Evolutionary conservation across 495 filamentous ascomycete species (phyloP).

Genomic region (Daldinia grandis): DNA sequence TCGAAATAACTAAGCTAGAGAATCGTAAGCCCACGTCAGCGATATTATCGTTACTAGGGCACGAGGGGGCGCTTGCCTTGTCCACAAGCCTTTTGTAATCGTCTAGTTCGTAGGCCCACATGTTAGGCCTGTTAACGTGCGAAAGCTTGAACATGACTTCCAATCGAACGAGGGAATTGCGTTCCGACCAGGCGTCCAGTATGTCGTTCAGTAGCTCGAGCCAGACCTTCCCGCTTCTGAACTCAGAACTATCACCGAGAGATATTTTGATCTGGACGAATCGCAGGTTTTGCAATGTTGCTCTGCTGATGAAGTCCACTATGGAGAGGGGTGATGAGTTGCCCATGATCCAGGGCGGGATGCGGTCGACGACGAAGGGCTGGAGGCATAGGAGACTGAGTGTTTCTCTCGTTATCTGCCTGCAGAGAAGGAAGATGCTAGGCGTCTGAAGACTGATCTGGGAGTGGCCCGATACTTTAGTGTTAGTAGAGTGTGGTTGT

Average conservation of each 20-base stretch:
- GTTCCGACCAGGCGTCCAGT: slow-evolving; percentile 36
- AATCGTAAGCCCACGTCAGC: slow-evolving; percentile 2
- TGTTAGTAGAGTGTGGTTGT: slow-evolving; percentile 14
- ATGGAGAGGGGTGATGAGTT: slow-evolving; percentile 38
- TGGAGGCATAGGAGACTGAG: slow-evolving; percentile 37
- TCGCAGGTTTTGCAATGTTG: slow-evolving; percentile 45
- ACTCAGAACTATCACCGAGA: slow-evolving; percentile 40
- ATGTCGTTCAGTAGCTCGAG: slow-evolving; percentile 32
- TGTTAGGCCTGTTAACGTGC: slow-evolving; percentile 25
- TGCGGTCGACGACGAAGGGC: slow-evolving; percentile 47
- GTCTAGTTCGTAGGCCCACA: slow-evolving; percentile 42
- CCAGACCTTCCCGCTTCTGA: slow-evolving; percentile 48
- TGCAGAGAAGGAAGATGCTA: slow-evolving; percentile 49
- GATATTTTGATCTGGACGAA: slow-evolving; percentile 47
- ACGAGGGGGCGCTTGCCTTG: slow-evolving; percentile 17
- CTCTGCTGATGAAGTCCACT: slow-evolving; percentile 41
- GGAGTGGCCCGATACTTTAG: slow-evolving; percentile 22
- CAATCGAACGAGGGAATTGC: slow-evolving; percentile 43
- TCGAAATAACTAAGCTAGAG: slow-evolving; percentile 38
- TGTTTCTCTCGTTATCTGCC: slow-evolving; percentile 47
- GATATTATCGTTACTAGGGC: neutral
- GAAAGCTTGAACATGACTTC: slow-evolving; percentile 45
- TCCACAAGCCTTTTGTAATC: slow-evolving; percentile 35
- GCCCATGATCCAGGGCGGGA: slow-evolving; percentile 50
- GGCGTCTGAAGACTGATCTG: slow-evolving; percentile 40